Evolutionary conservation across 1,284 basidiomycete species (phyloP), one percentile per base, ranked within the genome.

Genomic region (Phaffia rhodozyma): DNA sequence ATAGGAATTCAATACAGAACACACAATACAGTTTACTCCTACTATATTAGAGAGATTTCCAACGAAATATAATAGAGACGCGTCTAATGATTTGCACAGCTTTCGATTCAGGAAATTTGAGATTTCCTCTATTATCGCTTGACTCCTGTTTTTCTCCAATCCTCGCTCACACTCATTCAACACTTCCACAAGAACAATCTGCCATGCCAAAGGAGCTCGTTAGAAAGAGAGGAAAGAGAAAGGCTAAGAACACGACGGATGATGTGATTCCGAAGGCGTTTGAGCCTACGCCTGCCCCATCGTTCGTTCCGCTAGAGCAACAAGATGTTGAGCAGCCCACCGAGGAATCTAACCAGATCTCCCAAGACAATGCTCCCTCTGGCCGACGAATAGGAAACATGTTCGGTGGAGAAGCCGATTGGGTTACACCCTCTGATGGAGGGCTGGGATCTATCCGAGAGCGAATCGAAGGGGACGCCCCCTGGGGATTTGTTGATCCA

Each of bases 401-500:
- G 38, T 43, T 43, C 16, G 43, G 61, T 20, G 60, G 51, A 20
- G 63, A 66, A 34, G 58, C 66, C 6, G 62, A 62, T 43, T 66
- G 61, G 56, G 38, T 68, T 56, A 60, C 47, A 29, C 67, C 52
- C 34, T 62, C 58, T 16, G 65, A 61, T 30, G 62, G 48, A 59
- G 61, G 56, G 20, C 38, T 60, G 18, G 55, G 51, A n/a, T 50
- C 50, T 32, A 65, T 60, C 55, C 68, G 68, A n/a, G 68, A 69
- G n/a, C 69, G 71, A 32, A 60, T 70, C 20, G 75, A 87, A 70
- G 78, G 79, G 13, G 87, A 89, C 66, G 86, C 86, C 63, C 89
- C 89, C 1, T 94, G 91, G 73, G 91, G 91, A 65, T 86, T 84
- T 68, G 83, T 92, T 16, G 90, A 93, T 69, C 81, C 83, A 34